Percentiles rank a stretch among this genome's conserved stretches.
Conservation (phyloP, 164 flowering plant genomes). For the Vitis riparia region DNA sequence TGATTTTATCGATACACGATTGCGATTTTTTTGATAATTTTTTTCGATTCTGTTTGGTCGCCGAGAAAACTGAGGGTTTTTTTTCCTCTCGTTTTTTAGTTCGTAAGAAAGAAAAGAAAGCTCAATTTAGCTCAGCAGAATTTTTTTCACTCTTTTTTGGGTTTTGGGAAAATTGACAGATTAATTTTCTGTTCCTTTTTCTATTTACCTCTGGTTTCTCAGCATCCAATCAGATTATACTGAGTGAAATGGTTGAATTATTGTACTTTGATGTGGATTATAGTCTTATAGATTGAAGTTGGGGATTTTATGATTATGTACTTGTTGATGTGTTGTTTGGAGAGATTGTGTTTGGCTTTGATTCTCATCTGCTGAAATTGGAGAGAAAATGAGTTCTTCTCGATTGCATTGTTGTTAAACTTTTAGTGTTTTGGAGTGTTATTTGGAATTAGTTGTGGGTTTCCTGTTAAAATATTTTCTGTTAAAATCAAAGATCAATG, state of each 20-base stretch:
- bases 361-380: neutral
- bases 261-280: neutral
- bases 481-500: too few species aligned
- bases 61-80: neutral
- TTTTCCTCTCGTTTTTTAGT: too few species aligned
- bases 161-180: neutral
- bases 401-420: neutral
- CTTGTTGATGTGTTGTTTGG: neutral
- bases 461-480: too few species aligned
- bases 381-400: neutral
- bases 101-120: neutral
- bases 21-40: neutral
- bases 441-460: neutral
- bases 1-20: too few species aligned
- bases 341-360: neutral
- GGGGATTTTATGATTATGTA: neutral
- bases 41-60: slow-evolving; percentile 3
- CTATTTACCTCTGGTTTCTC: too few species aligned
- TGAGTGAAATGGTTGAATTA: neutral
- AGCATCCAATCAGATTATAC: neutral
- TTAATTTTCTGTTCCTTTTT: too few species aligned
- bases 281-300: neutral
- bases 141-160: neutral
- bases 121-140: neutral
- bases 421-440: neutral